Conservation (phyloP, 225 moss, liverwort and hornwort genomes). For the Bryum argenteum region DNA sequence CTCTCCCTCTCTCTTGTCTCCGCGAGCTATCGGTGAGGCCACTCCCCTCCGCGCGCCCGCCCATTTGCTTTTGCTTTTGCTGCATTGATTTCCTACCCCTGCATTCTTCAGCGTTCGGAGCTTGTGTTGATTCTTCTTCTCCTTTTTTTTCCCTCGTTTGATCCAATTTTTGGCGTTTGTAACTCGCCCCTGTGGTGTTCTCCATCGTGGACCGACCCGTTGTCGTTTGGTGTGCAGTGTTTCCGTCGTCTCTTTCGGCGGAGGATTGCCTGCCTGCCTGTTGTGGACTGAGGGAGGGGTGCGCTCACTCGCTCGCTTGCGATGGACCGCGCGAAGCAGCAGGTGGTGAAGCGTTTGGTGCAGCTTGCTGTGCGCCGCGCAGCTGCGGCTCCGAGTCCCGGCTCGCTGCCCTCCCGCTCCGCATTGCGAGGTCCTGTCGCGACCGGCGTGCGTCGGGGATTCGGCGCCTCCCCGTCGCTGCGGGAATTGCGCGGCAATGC, state of each 20-base stretch:
- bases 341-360: constrained; percentile 44
- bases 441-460: constrained; percentile 29
- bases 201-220: background rate
- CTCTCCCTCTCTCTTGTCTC: no score
- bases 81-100: no score
- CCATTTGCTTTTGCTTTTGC: no score
- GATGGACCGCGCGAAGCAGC: constrained; percentile 60
- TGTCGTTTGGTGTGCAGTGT: background rate
- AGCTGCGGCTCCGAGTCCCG: background rate
- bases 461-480: constrained; percentile 41
- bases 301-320: background rate
- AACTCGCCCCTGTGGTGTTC: no score
- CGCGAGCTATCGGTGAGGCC: no score
- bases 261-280: background rate
- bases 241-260: background rate
- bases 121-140: no score
- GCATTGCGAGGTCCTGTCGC: constrained; percentile 26
- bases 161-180: no score
- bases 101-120: no score
- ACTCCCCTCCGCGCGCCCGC: no score
- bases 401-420: background rate
- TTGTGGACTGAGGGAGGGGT: background rate
- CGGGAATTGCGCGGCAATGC: constrained; percentile 22
- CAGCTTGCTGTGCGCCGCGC: constrained; percentile 41
- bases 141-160: no score